These are phyloP conservation scores for Xerocomellus amylosporus DNA, from an alignment of 768 basidiomycete species.

Conservation along the genomic window DNA sequence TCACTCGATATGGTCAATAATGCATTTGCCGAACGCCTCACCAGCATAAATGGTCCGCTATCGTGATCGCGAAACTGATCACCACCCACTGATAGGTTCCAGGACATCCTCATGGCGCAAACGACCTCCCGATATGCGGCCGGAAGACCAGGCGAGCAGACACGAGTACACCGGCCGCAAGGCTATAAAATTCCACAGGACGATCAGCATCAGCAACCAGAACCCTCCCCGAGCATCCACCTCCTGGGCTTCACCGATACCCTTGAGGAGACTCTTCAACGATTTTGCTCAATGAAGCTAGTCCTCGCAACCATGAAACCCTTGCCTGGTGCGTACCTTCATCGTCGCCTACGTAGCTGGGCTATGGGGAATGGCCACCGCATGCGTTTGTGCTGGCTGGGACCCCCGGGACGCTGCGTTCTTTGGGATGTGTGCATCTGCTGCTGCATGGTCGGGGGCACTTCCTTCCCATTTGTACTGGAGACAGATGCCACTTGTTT, in stretches of 20 bases:
- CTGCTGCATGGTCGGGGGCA: slow-evolving; percentile 35
- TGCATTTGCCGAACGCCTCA: slow-evolving; percentile 25
- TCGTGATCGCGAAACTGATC: slow-evolving; percentile 28
- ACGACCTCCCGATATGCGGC: slow-evolving; percentile 8
- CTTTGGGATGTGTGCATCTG: slow-evolving; percentile 20
- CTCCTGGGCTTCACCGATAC: slow-evolving; percentile 1
- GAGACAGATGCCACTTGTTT: slow-evolving; percentile 29
- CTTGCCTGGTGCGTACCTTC: slow-evolving; percentile 18
- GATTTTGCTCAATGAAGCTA: not conserved
- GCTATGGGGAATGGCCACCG: slow-evolving; percentile 13
- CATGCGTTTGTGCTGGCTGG: not conserved
- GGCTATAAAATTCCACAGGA: slow-evolving; percentile 25
- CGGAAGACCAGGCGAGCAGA: slow-evolving; percentile 8
- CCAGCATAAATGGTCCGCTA: slow-evolving; percentile 21
- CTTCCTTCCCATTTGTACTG: slow-evolving; percentile 40
- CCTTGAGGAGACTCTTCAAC: not conserved
- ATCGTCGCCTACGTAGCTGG: slow-evolving; percentile 10
- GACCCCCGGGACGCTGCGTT: slow-evolving; percentile 16
- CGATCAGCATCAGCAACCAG: slow-evolving; percentile 16
- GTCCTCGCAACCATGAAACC: not conserved
- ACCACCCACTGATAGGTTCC: slow-evolving; percentile 16
- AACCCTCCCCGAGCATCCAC: slow-evolving; percentile 8
- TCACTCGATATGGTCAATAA: slow-evolving; percentile 29
- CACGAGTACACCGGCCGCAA: slow-evolving; percentile 17
- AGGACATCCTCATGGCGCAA: slow-evolving; percentile 24